Percentiles rank a stretch among this genome's conserved stretches.
Evolutionary conservation across 495 filamentous ascomycete genomes (phyloP).

Genomic region (Massariosphaeria phaeospora): DNA sequence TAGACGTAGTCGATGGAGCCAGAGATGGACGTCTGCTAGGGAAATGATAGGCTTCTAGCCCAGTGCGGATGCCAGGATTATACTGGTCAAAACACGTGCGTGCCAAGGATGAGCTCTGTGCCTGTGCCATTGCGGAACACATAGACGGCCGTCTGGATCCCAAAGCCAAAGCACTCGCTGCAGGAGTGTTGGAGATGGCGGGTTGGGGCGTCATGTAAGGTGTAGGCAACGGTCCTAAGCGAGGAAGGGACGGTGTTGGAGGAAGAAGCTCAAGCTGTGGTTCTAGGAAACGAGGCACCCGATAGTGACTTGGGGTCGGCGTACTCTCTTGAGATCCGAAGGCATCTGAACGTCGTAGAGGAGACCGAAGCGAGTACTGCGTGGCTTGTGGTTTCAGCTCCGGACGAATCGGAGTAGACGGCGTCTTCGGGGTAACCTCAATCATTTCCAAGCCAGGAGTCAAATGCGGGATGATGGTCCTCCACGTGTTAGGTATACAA

Average conservation of each 20-base stretch:
- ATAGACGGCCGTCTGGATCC: slow-evolving; percentile 61
- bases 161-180: slow-evolving; percentile 64
- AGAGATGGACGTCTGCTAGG: slow-evolving; percentile 49
- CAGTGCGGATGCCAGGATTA: slow-evolving; percentile 48
- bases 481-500: slow-evolving; percentile 55
- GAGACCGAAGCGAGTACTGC: slow-evolving; percentile 12
- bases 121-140: slow-evolving; percentile 73
- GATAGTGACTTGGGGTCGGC: slow-evolving; percentile 36
- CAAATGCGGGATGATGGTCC: slow-evolving; percentile 67
- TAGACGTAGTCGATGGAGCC: slow-evolving; percentile 72
- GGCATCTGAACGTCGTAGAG: slow-evolving; percentile 10
- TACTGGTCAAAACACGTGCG: slow-evolving; percentile 51
- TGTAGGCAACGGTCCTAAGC: slow-evolving; percentile 67
- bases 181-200: slow-evolving; percentile 76
- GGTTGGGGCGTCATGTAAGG: slow-evolving; percentile 76
- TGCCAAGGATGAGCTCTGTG: slow-evolving; percentile 58
- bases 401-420: slow-evolving; percentile 17
- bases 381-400: slow-evolving; percentile 11
- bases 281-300: slow-evolving; percentile 39
- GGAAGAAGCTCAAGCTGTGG: slow-evolving; percentile 36
- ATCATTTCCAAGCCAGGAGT: slow-evolving; percentile 69
- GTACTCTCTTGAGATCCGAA: slow-evolving; percentile 37
- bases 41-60: slow-evolving; percentile 50
- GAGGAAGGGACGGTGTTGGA: slow-evolving; percentile 47
- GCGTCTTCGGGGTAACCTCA: slow-evolving; percentile 36